These are phyloP conservation scores for Apiotrichum mycotoxinovorans DNA, from an alignment of 1,284 basidiomycete species.

Conservation along the genomic window DNA sequence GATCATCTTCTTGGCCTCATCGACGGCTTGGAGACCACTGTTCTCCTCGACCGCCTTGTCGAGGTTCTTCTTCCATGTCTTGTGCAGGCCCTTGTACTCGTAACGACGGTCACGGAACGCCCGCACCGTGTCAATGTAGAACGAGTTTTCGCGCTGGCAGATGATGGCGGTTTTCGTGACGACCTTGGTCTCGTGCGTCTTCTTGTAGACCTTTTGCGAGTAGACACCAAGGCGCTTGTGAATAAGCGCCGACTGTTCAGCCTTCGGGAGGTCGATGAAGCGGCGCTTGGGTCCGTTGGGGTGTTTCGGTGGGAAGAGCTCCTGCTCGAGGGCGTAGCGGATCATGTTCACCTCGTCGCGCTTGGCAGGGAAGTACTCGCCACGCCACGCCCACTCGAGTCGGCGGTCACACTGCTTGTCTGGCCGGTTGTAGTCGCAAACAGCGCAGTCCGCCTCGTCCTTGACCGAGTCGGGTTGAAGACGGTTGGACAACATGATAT, in stretches of 20 bases:
- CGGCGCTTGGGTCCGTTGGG: slow-evolving; percentile 70
- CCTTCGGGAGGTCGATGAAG: slow-evolving; percentile 77
- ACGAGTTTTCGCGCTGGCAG: slow-evolving; percentile 97
- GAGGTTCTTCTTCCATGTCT: slow-evolving; percentile 99
- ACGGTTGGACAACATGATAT: slow-evolving; percentile 99
- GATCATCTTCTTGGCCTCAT: slow-evolving; percentile 99
- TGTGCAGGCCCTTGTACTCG: slow-evolving; percentile 97
- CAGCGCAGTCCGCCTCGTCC: slow-evolving; percentile 92
- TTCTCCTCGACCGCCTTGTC: slow-evolving; percentile 68
- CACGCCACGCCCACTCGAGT: slow-evolving; percentile 98
- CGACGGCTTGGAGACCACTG: slow-evolving; percentile 74
- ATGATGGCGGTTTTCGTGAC: slow-evolving; percentile 93
- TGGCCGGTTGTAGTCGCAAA: slow-evolving; percentile 97
- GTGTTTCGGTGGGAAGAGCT: slow-evolving; percentile 79
- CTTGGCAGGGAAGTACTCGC: slow-evolving; percentile 97
- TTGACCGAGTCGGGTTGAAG: slow-evolving; percentile 98
- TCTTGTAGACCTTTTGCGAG: slow-evolving; percentile 97
- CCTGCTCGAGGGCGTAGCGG: slow-evolving; percentile 91
- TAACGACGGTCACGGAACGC: slow-evolving; percentile 97
- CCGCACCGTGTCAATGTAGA: slow-evolving; percentile 98
- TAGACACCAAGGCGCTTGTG: slow-evolving; percentile 98
- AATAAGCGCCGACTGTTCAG: slow-evolving; percentile 85
- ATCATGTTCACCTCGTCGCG: slow-evolving; percentile 99
- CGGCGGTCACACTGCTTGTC: slow-evolving; percentile 92
- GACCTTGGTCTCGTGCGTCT: slow-evolving; percentile 97